Evolutionary conservation across 805 yeast species (phyloP), one percentile per base, ranked within the genome.

Genomic region (Ogataea naganishii): DNA sequence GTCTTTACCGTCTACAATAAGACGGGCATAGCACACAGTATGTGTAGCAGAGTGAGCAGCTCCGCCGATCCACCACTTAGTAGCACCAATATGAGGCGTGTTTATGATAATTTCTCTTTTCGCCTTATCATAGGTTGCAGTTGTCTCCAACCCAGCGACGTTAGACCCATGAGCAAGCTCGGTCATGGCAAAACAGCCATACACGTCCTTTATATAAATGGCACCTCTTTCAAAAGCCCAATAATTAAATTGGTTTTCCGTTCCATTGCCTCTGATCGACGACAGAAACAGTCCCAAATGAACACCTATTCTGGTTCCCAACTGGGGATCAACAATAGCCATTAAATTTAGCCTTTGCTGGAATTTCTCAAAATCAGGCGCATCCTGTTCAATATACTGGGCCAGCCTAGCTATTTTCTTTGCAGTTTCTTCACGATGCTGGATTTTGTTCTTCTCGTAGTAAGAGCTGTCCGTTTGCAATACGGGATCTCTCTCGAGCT

Each of bases 21-120:
- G 65, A 37, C 96, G 68, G 4, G 96, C 96, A 53, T 77, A 88
- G 16, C 75, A 80, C n/a, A 78, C 74, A 15, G 84, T 65, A 59
- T 88, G 96, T 18, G 88, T 84, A 5, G 96, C 84, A 14, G 94
- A 78, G 56, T 84, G 94, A 8, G 96, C 96, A 24, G 96, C 96
- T 45, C 96, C 96, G 27, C 96, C 96, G 47, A 88, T 88, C 96
- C 96, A 88, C 96, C 96, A 88, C 55, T 88, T 88, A 16, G 96
- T 86, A 25, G 96, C 96, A 21, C 94, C 88, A 32, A 82, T 55
- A 49, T 86, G 82, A 1, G 96, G 96, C 9, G 96, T 88, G 51
- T 83, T 71, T 46, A 88, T 75, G 32, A 69, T 51, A 49, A 88
- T 82, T 39, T 75, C 75, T 44, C 84, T 83, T 18, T 66, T 68